phyloP scores from a whole-genome alignment of 2,329 filamentous ascomycete genomes.

The Colletotrichum filicis region DNA sequence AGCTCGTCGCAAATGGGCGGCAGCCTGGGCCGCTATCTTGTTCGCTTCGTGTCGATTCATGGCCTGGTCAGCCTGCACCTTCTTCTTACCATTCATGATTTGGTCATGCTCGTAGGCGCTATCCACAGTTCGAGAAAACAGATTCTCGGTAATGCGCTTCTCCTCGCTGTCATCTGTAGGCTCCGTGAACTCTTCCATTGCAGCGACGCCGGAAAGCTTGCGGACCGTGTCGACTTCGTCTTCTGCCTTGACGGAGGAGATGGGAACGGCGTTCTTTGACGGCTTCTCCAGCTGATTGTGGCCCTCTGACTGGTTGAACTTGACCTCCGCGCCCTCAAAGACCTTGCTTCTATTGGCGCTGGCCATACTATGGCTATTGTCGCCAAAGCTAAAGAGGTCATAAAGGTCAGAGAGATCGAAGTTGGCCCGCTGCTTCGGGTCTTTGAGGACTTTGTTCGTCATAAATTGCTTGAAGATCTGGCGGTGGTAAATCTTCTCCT shows the following conservation, averaged over 20 bases:
- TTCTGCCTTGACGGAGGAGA: slow-evolving; percentile 13
- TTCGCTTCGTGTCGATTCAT: slow-evolving; percentile 87
- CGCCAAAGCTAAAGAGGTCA: slow-evolving; percentile 86
- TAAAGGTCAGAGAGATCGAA: slow-evolving; percentile 92
- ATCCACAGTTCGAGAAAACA: slow-evolving; percentile 89
- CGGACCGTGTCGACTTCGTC: slow-evolving; percentile 53
- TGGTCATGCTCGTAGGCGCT: slow-evolving; percentile 94
- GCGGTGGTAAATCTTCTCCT: slow-evolving; percentile 98
- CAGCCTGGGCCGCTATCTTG: slow-evolving; percentile 81
- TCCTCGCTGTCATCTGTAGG: slow-evolving; percentile 67
- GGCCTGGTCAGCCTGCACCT: slow-evolving; percentile 77
- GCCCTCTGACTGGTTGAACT: slow-evolving; percentile 41
- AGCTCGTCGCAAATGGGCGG: slow-evolving; percentile 78
- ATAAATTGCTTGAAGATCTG: slow-evolving; percentile 99
- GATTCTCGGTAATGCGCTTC: slow-evolving; percentile 85
- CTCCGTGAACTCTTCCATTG: slow-evolving; percentile 71
- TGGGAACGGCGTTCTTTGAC: slow-evolving; percentile 24
- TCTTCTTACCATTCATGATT: slow-evolving; percentile 82
- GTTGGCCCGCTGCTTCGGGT: slow-evolving; percentile 91
- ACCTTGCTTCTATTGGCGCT: slow-evolving; percentile 86
- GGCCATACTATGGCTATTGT: slow-evolving; percentile 67
- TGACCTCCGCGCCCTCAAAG: slow-evolving; percentile 87
- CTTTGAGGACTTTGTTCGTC: slow-evolving; percentile 94
- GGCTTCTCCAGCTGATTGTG: slow-evolving; percentile 38
- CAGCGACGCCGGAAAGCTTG: slow-evolving; percentile 69